Conservation (phyloP, 768 basidiomycete species). For the Steccherinum ochraceum region DNA sequence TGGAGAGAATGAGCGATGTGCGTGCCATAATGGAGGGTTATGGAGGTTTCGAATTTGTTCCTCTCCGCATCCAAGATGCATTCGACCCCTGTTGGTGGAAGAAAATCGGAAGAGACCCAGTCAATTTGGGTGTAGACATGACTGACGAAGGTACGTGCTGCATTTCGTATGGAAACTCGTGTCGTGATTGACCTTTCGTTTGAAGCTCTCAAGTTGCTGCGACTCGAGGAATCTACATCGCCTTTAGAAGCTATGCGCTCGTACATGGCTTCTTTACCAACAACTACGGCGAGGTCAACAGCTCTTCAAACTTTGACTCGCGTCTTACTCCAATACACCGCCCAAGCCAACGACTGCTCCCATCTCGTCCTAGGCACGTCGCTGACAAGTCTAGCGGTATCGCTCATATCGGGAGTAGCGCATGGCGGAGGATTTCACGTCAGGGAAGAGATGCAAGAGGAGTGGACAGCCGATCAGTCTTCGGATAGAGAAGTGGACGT, state of each 20-base stretch:
- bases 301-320: conserved; percentile 56
- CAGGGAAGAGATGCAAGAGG: conserved; percentile 63
- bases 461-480: conserved; percentile 44
- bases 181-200: no score
- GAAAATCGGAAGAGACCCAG: conserved; percentile 29
- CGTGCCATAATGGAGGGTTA: conserved; percentile 40
- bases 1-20: conserved; percentile 50
- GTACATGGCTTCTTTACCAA: conserved; percentile 65
- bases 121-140: conserved; percentile 39
- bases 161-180: no score
- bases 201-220: not conserved
- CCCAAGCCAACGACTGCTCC: conserved; percentile 51
- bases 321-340: conserved; percentile 65
- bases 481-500: not conserved
- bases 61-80: conserved; percentile 65
- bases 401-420: conserved; percentile 65
- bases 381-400: conserved; percentile 71
- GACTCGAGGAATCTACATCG: no score
- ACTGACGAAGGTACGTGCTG: conserved; percentile 41
- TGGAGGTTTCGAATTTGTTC: conserved; percentile 48
- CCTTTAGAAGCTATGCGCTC: conserved; percentile 31
- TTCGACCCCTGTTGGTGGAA: conserved; percentile 69
- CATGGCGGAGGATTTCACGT: conserved; percentile 74
- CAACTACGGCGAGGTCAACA: conserved; percentile 59
- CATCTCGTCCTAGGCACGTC: conserved; percentile 77